Base-by-base conservation (phyloP, 371 early-diverging fungal species). In the Dinochytrium kinnereticum region DNA sequence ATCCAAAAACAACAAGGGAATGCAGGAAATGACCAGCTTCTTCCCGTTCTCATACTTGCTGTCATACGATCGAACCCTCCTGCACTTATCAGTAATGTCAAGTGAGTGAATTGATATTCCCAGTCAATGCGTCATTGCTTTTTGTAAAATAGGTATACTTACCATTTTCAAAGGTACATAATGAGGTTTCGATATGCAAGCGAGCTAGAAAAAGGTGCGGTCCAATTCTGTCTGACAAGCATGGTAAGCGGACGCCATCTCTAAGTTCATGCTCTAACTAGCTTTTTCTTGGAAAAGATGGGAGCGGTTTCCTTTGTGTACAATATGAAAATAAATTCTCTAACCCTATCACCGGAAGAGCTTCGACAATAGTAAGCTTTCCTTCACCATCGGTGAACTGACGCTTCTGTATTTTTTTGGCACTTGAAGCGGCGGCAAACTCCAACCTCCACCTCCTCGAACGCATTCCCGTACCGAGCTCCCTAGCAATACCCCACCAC, bases 291-390 rank as follows among this genome's bases (percentile, higher is more conserved):
- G 10, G n/a, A 34, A 26, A 50, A 82, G 84, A 86, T 86, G 86
- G 77, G 86, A 57, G 86, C 85, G 26, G 73, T 86, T 50, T 81
- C 83, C 26, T 86, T 84, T 71, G 81, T 86, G 24, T 86, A 83
- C 77, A 86, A 84, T 71, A 75, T 86, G 77, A 76, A 73, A 28
- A 38, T 75, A 28, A 77, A 78, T 49, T 79, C 81, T 24, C 67
- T 86, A 40, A 86, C 84, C 13, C 69, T 86, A 34, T 67, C 75
- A 1, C 74, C 73, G 2, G 78, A 74, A 30, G 86, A 86, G 59
- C 28, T 37, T 31, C 64, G 50, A 31, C 59, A 64, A 44, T 75
- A 73, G 66, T 64, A 49, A 69, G 70, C 19, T 24, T 31, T 2
- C 1, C 5, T 70, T 21, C 2, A 5, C 13, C 64, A 15, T 30